A percentile compares a stretch with the other conserved stretches of the same genome.
Conservation (phyloP, 2,329 filamentous ascomycete species). For the Plectosphaerella sp. region DNA sequence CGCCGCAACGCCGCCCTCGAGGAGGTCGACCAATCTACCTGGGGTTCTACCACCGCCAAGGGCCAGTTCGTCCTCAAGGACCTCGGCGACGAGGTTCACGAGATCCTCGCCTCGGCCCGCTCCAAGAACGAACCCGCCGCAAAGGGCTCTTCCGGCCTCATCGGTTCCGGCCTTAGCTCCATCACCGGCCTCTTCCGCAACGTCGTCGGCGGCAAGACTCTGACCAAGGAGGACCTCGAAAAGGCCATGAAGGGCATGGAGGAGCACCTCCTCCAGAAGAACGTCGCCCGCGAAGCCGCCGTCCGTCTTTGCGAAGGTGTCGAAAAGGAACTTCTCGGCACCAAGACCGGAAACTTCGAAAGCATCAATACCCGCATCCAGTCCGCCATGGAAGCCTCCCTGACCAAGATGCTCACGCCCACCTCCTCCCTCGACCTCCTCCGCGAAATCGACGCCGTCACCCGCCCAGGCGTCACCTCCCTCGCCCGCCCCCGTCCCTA, state of each 20-base stretch:
- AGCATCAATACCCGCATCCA: conserved; percentile 80
- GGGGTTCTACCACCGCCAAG: conserved; percentile 80
- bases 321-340: conserved; percentile 81
- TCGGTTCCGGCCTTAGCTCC: conserved; percentile 75
- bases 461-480: conserved; percentile 59
- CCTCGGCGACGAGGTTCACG: conserved; percentile 87
- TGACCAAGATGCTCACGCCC: conserved; percentile 93
- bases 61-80: conserved; percentile 94
- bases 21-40: conserved; percentile 71
- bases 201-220: conserved; percentile 87
- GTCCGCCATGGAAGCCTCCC: conserved; percentile 83
- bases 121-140: conserved; percentile 47
- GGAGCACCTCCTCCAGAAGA: conserved; percentile 90
- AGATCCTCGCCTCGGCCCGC: conserved; percentile 79
- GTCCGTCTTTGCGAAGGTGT: conserved; percentile 88
- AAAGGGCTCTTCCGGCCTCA: conserved; percentile 54
- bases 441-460: conserved; percentile 82
- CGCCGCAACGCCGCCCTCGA: conserved; percentile 61
- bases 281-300: conserved; percentile 91
- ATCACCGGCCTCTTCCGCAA: conserved; percentile 90
- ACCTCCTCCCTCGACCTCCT: conserved; percentile 92
- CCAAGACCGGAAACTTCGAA: conserved; percentile 90
- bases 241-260: conserved; percentile 96
- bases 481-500: conserved; percentile 72
- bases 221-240: conserved; percentile 83